A percentile compares a stretch with the other conserved stretches of the same genome.
Conservation (phyloP, 2,329 filamentous ascomycete genomes). For the Diaporthe sp. region DNA sequence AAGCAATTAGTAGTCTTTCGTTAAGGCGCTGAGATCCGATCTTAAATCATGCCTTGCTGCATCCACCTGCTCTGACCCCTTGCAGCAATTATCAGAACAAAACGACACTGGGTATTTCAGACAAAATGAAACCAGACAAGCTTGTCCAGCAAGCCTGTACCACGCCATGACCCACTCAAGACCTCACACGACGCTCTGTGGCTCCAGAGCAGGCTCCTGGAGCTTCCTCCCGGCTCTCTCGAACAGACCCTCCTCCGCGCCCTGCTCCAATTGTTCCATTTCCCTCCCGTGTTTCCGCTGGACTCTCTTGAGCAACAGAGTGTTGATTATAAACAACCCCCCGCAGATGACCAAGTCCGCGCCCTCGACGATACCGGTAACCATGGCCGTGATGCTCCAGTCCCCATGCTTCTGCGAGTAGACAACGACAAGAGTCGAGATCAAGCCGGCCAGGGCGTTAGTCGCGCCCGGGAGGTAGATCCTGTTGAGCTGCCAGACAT, state of each 20-base stretch:
- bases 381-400: conserved; percentile 51
- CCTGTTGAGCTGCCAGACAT: conserved; percentile 67
- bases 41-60: not conserved
- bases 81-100: not conserved
- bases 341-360: conserved; percentile 44
- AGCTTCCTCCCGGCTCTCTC: conserved; percentile 28
- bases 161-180: not conserved
- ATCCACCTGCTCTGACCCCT: not conserved
- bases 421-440: conserved; percentile 64
- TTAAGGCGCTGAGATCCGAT: not conserved
- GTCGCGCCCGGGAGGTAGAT: conserved; percentile 62
- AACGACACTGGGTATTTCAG: not conserved
- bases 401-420: conserved; percentile 62
- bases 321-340: conserved; percentile 20
- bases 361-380: conserved; percentile 34
- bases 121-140: not conserved
- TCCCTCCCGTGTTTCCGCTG: conserved; percentile 35
- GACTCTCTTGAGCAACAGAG: conserved; percentile 35
- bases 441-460: conserved; percentile 64
- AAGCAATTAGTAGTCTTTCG: not conserved
- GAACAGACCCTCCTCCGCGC: conserved; percentile 10
- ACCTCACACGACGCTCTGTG: conserved; percentile 29
- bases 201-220: conserved; percentile 28
- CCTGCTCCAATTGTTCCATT: conserved; percentile 30
- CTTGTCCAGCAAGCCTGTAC: conserved; percentile 30